A percentile compares a stretch with the other conserved stretches of the same genome.
These are phyloP conservation scores for Apophysomyces elegans DNA, from an alignment of 371 early-diverging fungal species.

Conservation along the genomic window DNA sequence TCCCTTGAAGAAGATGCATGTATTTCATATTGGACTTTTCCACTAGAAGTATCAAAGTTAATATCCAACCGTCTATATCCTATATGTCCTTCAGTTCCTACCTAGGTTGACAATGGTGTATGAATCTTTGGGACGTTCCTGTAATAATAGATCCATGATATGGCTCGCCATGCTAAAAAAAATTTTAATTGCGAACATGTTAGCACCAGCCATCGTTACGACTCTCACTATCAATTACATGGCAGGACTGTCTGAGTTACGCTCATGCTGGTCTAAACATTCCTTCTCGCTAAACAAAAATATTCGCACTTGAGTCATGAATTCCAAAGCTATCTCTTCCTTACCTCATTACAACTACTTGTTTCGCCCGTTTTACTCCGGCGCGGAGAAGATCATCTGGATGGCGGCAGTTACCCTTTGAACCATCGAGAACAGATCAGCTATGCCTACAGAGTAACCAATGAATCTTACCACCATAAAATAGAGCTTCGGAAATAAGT, in stretches of 20 bases:
- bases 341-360: conserved; percentile 64
- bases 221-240: conserved; percentile 33
- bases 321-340: background rate
- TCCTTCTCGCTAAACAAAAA: conserved; percentile 39
- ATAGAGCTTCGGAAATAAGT: conserved; percentile 56
- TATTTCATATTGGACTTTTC: conserved; percentile 56
- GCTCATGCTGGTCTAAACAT: conserved; percentile 37
- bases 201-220: background rate
- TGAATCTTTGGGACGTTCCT: conserved; percentile 26
- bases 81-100: conserved; percentile 12
- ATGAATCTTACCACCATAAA: conserved; percentile 51
- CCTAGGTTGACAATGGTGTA: conserved; percentile 40
- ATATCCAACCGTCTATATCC: background rate
- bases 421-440: background rate
- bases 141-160: conserved; percentile 38
- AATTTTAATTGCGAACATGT: background rate
- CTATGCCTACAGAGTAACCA: background rate
- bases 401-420: conserved; percentile 58
- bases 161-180: conserved; percentile 41
- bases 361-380: conserved; percentile 58
- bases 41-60: conserved; percentile 6
- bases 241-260: conserved; percentile 51
- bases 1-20: conserved; percentile 46
- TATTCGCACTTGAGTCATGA: background rate
- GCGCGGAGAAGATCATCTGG: conserved; percentile 64